A percentile compares a stretch with the other conserved stretches of the same genome.
Conservation (phyloP, 1,284 basidiomycete genomes). For the Ganoderma lucidum region DNA sequence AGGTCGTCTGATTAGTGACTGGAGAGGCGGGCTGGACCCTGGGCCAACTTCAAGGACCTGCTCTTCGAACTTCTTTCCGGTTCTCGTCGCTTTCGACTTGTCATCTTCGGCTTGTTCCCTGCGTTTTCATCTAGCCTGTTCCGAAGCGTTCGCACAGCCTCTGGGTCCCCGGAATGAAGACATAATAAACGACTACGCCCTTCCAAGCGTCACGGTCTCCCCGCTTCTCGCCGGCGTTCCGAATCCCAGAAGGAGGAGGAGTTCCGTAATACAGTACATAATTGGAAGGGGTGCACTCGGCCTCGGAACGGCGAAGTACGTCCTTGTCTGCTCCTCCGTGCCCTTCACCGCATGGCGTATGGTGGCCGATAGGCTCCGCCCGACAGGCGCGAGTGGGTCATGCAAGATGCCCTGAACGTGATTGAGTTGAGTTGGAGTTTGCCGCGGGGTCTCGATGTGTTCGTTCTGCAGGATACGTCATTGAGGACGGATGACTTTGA, state of each 20-base stretch:
- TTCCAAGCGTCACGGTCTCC: constrained; percentile 48
- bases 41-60: too few species aligned
- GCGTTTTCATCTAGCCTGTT: not conserved
- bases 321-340: constrained; percentile 11
- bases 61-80: too few species aligned
- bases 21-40: too few species aligned
- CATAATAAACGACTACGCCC: constrained; percentile 51
- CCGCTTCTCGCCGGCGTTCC: constrained; percentile 36
- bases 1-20: too few species aligned
- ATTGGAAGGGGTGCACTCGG: constrained; percentile 48
- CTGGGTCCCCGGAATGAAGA: constrained; percentile 50
- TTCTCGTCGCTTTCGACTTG: too few species aligned
- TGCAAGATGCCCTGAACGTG: constrained; percentile 39
- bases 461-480: constrained; percentile 41
- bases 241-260: constrained; percentile 36
- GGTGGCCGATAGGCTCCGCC: not conserved
- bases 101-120: constrained; percentile 16
- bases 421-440: constrained; percentile 44
- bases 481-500: constrained; percentile 46
- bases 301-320: constrained; percentile 48
- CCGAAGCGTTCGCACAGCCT: constrained; percentile 39
- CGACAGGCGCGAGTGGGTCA: too few species aligned
- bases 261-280: constrained; percentile 41
- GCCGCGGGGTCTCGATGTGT: constrained; percentile 46
- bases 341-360: constrained; percentile 1